A percentile compares a stretch with the other conserved stretches of the same genome.
These are phyloP conservation scores for Phalaenopsis aphrodite DNA, from an alignment of 106 monocot species.

Conservation along the genomic window DNA sequence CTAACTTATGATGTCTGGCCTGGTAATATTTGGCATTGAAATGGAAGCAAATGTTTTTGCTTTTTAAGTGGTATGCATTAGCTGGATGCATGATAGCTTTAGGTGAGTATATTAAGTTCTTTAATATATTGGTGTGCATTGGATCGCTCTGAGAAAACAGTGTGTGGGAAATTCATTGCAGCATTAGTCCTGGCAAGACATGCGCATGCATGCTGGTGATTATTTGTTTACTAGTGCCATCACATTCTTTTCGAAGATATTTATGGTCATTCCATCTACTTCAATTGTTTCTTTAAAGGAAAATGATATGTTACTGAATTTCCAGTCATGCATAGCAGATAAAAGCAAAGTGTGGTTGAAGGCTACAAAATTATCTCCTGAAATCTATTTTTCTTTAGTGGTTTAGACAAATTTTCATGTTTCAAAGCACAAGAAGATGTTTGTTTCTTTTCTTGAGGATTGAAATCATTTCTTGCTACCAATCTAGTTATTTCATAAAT, in stretches of 20 bases:
- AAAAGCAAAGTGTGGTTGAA: background rate
- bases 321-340: no score
- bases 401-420: background rate
- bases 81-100: background rate
- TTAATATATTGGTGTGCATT: background rate
- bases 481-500: background rate
- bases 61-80: background rate
- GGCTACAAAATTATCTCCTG: background rate
- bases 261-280: background rate
- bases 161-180: background rate
- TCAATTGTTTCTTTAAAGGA: no score
- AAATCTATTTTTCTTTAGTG: background rate
- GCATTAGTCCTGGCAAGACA: background rate
- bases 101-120: background rate
- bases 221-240: background rate
- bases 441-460: background rate
- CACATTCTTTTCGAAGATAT: background rate
- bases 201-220: background rate
- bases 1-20: background rate
- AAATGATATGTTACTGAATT: no score
- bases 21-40: background rate
- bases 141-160: background rate
- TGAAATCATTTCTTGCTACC: background rate
- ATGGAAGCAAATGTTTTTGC: background rate
- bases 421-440: background rate